phyloP scores from a whole-genome alignment of 192 early-diverging fungal genomes.

The Linnemannia elongata region DNA sequence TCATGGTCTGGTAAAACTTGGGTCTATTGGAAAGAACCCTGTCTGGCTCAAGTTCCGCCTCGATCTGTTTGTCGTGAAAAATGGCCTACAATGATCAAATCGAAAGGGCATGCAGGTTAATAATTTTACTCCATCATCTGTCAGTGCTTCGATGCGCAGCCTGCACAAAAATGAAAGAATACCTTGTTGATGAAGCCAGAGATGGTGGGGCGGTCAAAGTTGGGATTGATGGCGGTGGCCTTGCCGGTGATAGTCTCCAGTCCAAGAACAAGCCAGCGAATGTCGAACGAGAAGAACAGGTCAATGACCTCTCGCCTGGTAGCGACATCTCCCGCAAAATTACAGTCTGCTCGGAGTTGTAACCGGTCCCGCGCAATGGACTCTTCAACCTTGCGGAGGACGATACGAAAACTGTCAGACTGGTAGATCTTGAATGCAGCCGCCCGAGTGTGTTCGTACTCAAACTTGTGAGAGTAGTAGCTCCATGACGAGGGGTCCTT shows the following conservation, averaged over 20 bases:
- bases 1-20: constrained; percentile 53
- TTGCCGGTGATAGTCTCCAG: constrained; percentile 58
- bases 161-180: not conserved
- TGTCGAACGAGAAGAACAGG: constrained; percentile 54
- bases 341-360: constrained; percentile 37
- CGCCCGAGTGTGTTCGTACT: constrained; percentile 48
- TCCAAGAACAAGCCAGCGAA: constrained; percentile 57
- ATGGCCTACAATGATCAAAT: constrained; percentile 13
- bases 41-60: constrained; percentile 42
- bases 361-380: constrained; percentile 43
- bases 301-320: constrained; percentile 47
- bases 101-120: not conserved
- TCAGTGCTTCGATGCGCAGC: not conserved
- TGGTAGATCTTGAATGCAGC: constrained; percentile 56
- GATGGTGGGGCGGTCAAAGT: constrained; percentile 40
- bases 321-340: constrained; percentile 45
- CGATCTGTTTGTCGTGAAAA: constrained; percentile 49
- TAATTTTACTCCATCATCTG: not conserved
- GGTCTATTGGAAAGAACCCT: constrained; percentile 42
- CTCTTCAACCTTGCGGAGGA: constrained; percentile 55
- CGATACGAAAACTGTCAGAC: constrained; percentile 47
- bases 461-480: constrained; percentile 53
- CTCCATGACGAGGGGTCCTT: constrained; percentile 51
- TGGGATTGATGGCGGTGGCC: constrained; percentile 42
- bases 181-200: constrained; percentile 55